These are phyloP conservation scores for Trichoderma lentiforme DNA, from an alignment of 2,329 filamentous ascomycete species.

Conservation along the genomic window DNA sequence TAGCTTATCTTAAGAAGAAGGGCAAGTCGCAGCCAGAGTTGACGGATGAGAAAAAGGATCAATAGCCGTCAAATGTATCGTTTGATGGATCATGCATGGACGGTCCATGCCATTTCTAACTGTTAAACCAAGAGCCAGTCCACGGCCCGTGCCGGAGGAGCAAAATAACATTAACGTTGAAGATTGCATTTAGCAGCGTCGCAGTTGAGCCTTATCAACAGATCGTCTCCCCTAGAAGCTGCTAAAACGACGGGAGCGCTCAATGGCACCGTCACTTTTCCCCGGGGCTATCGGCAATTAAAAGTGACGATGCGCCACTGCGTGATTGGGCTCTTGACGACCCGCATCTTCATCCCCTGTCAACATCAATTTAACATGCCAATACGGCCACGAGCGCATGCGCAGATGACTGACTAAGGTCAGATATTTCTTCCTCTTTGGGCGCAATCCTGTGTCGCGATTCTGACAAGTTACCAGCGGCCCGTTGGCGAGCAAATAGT, in stretches of 20 bases:
- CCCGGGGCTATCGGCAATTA: background rate
- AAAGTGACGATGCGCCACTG: background rate
- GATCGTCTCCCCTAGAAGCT: background rate
- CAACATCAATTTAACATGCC: background rate
- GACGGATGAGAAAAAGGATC: background rate
- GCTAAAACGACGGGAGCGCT: background rate
- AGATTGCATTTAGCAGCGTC: background rate
- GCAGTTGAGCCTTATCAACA: background rate
- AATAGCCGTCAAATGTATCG: background rate
- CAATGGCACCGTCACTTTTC: background rate
- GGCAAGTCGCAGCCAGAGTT: background rate
- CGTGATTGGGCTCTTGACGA: background rate
- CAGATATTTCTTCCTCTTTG: background rate
- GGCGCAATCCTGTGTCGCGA: background rate
- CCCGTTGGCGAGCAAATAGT: background rate
- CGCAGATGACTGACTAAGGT: background rate
- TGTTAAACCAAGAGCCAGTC: background rate
- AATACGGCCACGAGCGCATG: background rate
- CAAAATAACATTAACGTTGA: background rate
- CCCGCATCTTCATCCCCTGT: slow-evolving; percentile 1
- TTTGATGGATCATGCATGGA: background rate
- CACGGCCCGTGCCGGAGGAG: background rate
- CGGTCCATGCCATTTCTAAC: background rate
- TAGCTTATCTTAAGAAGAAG: background rate
- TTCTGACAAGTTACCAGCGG: background rate